Conservation (phyloP, 768 basidiomycete genomes). For the Hypholoma sublateritium region DNA sequence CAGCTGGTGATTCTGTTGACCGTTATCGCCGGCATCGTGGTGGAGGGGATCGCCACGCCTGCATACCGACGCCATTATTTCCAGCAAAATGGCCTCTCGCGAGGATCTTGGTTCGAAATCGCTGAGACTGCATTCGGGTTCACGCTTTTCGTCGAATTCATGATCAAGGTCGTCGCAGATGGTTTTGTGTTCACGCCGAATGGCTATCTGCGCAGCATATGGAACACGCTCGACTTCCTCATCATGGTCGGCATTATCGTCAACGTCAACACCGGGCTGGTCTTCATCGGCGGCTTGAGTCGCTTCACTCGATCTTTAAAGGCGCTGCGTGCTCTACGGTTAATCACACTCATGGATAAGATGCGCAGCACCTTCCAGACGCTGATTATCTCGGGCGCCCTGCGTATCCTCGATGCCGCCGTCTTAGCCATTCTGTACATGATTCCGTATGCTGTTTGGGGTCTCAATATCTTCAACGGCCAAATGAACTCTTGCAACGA, state of each 20-base stretch:
- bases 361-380: slow-evolving; percentile 88
- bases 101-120: slow-evolving; percentile 85
- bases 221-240: slow-evolving; percentile 89
- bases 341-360: slow-evolving; percentile 86
- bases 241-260: slow-evolving; percentile 77
- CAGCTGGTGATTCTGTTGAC: slow-evolving; percentile 71
- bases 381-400: slow-evolving; percentile 82
- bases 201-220: slow-evolving; percentile 87
- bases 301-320: slow-evolving; percentile 85
- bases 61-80: slow-evolving; percentile 78
- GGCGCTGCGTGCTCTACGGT: slow-evolving; percentile 81
- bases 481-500: slow-evolving; percentile 88
- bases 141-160: slow-evolving; percentile 74
- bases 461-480: slow-evolving; percentile 89
- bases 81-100: slow-evolving; percentile 51
- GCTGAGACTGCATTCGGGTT: slow-evolving; percentile 73
- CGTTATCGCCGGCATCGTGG: slow-evolving; percentile 79
- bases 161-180: slow-evolving; percentile 91
- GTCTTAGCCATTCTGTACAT: slow-evolving; percentile 88
- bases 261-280: slow-evolving; percentile 69
- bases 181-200: slow-evolving; percentile 91
- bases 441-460: slow-evolving; percentile 93
- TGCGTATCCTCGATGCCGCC: slow-evolving; percentile 86
- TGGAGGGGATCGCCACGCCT: slow-evolving; percentile 84
- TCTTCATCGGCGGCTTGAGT: slow-evolving; percentile 76